Evolutionary conservation across 2,329 filamentous ascomycete genomes (phyloP).

Genomic region (Dactylellina leptospora): DNA sequence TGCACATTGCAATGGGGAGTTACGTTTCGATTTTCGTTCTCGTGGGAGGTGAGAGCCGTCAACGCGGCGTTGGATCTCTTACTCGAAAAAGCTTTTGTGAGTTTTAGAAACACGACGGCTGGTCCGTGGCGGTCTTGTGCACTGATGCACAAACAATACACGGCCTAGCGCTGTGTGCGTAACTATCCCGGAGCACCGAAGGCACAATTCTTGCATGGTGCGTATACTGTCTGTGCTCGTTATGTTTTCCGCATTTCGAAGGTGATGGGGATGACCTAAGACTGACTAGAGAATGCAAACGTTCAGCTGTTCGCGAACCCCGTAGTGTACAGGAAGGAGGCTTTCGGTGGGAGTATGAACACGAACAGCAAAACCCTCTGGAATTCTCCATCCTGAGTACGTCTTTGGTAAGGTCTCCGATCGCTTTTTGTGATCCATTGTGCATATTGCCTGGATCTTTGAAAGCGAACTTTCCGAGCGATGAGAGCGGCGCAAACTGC

Average conservation of each 20-base stretch:
- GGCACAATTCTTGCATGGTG: background rate
- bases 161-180: too few relatives aligned
- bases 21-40: slow-evolving; percentile 17
- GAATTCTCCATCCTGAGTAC: too few relatives aligned
- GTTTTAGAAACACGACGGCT: background rate
- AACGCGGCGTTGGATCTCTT: background rate
- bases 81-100: background rate
- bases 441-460: too few relatives aligned
- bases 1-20: background rate
- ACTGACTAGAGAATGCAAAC: background rate
- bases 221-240: background rate
- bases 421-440: too few relatives aligned
- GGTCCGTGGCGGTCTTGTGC: background rate
- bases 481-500: too few relatives aligned
- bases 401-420: too few relatives aligned
- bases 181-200: too few relatives aligned
- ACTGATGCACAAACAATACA: background rate
- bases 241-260: background rate
- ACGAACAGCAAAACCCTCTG: too few relatives aligned
- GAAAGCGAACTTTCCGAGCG: too few relatives aligned
- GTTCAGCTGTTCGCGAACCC: too few relatives aligned
- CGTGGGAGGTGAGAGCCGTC: slow-evolving; percentile 25
- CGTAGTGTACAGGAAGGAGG: too few relatives aligned
- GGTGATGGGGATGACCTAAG: background rate
- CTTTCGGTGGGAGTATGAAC: too few relatives aligned